Evolutionary conservation across 2,329 filamentous ascomycete species (phyloP), one percentile per base, ranked within the genome.

Genomic region (Sporothrix dimorphospora): DNA sequence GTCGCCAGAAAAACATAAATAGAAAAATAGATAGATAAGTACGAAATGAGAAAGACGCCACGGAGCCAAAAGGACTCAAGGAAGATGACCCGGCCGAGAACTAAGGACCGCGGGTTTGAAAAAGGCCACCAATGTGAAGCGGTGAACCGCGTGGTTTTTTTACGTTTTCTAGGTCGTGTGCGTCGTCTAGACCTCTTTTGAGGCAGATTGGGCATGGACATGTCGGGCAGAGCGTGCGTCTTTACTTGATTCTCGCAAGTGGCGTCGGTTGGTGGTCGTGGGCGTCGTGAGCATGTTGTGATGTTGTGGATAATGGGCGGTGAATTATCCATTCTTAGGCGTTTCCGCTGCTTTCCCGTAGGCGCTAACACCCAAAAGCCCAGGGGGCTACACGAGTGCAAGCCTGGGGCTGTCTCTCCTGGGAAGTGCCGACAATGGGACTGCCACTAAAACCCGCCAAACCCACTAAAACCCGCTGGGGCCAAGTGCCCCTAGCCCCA

Each of bases 101-200:
- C 61, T 47, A 66, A 30, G 40, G 40, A 30, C 14, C 40, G 40
- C 61, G 61, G 61, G 21, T 30, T 66, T 65, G n/a, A 30, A 66
- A 63, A 66, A 66, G 61, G 61, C 61, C 61, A 66, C 61, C 61
- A 66, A 66, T 66, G 40, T 27, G n/a, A 63, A n/a, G 57, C 57
- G 24, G 57, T 24, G 34, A 11, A 24, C 38, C 11, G 38, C 34
- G n/a, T 42, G 34, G 57, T 63, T 30, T 63, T 38, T 42, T n/a
- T n/a, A n/a, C n/a, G n/a, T 34, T n/a, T 21, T 40, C 11, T 61
- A 34, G 34, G 21, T 30, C 40, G 2, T 45, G 7, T 40, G 14
- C 2, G 30, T 2, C 9, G 14, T 38, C 3, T n/a, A 38, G 19
- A 5, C 27, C 6, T 16, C 27, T 14, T 30, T 27, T 27, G 3